phyloP scores from a whole-genome alignment of 495 filamentous ascomycete species.

The Collariella sp. region DNA sequence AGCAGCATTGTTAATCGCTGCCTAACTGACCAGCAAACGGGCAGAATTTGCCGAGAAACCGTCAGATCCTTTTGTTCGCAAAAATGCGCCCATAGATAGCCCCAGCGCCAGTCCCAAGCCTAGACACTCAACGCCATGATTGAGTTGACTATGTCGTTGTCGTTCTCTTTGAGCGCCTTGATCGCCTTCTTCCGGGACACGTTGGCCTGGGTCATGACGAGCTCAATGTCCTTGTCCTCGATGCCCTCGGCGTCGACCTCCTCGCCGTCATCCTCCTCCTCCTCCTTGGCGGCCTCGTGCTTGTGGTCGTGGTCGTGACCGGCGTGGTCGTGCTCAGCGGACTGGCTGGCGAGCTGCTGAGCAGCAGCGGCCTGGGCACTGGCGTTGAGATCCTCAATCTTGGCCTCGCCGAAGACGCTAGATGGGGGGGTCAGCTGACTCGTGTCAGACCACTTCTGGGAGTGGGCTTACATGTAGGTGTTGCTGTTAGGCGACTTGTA shows the following conservation, averaged over 20 bases:
- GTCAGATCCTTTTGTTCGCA: neutral
- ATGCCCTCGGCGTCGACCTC: constrained; percentile 89
- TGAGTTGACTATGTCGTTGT: constrained; percentile 99
- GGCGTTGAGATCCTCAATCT: constrained; percentile 98
- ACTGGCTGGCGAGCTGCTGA: constrained; percentile 74
- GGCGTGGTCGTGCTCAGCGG: constrained; percentile 59
- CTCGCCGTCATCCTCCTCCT: constrained; percentile 90
- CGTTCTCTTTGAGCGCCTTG: constrained; percentile 97
- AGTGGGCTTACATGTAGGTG: constrained; percentile 84
- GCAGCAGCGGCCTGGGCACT: constrained; percentile 90
- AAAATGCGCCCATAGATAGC: constrained; percentile 3
- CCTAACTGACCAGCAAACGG: neutral
- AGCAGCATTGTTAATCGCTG: neutral
- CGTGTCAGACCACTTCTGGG: neutral
- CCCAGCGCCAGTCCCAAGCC: constrained; percentile 16
- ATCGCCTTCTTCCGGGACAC: constrained; percentile 96
- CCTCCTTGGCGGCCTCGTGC: constrained; percentile 62
- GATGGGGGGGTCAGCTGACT: constrained; percentile 1
- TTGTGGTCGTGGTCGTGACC: constrained; percentile 55
- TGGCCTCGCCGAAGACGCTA: constrained; percentile 99
- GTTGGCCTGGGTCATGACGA: constrained; percentile 96
- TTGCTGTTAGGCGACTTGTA: constrained; percentile 98
- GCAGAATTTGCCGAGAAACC: neutral
- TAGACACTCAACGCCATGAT: constrained; percentile 99
- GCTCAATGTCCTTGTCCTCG: constrained; percentile 97